Percentiles rank a stretch among this genome's conserved stretches.
These are phyloP conservation scores for Cynara cardunculus DNA, from an alignment of 129 eudicot genomes.

Conservation along the genomic window DNA sequence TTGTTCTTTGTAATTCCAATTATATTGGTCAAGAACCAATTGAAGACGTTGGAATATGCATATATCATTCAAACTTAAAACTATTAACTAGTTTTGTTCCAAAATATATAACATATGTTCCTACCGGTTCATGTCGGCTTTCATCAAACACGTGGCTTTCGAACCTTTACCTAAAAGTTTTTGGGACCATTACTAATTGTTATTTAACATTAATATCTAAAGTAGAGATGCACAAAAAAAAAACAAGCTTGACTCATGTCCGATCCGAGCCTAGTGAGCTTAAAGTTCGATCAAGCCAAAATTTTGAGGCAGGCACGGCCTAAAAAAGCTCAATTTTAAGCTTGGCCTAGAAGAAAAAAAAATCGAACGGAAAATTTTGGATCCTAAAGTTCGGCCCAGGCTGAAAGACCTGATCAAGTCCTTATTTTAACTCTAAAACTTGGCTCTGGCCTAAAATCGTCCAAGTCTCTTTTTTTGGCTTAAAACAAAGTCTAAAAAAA, in stretches of 20 bases:
- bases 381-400: no score
- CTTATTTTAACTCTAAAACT: no score
- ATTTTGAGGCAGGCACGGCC: background rate
- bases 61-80: background rate
- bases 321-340: no score
- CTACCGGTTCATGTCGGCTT: background rate
- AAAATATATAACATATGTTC: background rate
- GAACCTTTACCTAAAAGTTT: background rate
- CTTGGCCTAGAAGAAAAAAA: no score
- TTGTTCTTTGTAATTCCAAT: background rate
- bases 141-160: background rate
- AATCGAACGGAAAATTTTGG: no score
- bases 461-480: no score
- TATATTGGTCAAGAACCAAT: background rate
- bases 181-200: no score
- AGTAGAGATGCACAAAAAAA: background rate
- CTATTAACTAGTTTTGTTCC: no score
- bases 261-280: background rate
- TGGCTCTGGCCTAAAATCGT: no score
- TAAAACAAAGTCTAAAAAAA: no score
- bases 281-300: background rate
- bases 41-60: background rate
- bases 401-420: no score
- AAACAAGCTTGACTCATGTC: no score
- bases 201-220: background rate